Evolutionary conservation across 1,284 basidiomycete genomes (phyloP).

Genomic region (Fereydounia khargensis): DNA sequence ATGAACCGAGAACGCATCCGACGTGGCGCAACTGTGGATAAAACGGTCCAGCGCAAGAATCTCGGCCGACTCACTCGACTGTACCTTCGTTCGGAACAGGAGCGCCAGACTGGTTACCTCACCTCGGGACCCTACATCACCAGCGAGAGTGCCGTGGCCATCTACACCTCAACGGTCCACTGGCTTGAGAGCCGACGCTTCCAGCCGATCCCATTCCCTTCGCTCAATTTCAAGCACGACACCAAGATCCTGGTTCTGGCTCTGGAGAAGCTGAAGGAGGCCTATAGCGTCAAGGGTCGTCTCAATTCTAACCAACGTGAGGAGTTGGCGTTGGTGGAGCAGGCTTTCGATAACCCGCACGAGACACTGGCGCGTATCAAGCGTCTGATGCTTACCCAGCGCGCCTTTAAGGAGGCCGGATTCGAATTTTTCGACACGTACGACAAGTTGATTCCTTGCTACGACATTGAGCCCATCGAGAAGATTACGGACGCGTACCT

Average conservation of each 20-base stretch:
- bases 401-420: constrained; percentile 56
- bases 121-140: constrained; percentile 57
- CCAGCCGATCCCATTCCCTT: constrained; percentile 57
- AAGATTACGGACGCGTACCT: constrained; percentile 58
- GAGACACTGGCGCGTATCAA: constrained; percentile 57
- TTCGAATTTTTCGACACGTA: constrained; percentile 58
- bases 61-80: constrained; percentile 79
- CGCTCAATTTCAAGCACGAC: constrained; percentile 57
- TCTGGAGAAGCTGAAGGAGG: constrained; percentile 55
- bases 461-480: constrained; percentile 57
- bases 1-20: constrained; percentile 92
- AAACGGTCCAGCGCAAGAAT: constrained; percentile 97
- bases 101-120: constrained; percentile 55
- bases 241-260: constrained; percentile 55
- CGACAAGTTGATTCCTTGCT: constrained; percentile 52
- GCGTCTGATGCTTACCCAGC: constrained; percentile 56
- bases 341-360: constrained; percentile 57
- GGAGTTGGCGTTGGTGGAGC: constrained; percentile 56
- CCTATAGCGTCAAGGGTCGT: constrained; percentile 55
- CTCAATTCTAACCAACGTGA: constrained; percentile 57
- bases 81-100: constrained; percentile 57
- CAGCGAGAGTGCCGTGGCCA: constrained; percentile 53
- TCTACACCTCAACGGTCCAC: constrained; percentile 56
- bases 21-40: constrained; percentile 96
- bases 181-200: constrained; percentile 57